Conservation (phyloP, 2,329 filamentous ascomycete species). For the Tolypocladium amazonense region DNA sequence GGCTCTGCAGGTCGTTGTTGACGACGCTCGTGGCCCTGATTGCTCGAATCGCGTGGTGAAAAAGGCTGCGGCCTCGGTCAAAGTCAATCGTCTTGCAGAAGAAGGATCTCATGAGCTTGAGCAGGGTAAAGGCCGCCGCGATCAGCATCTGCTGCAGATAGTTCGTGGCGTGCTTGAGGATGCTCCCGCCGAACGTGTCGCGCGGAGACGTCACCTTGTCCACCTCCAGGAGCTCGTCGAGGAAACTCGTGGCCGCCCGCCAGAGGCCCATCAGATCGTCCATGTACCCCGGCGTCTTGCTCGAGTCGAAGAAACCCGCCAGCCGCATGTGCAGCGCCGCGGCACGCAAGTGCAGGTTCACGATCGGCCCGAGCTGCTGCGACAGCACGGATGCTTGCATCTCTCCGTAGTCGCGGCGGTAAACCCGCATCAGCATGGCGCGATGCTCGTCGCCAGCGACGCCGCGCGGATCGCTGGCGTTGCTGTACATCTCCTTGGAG, state of each 20-base stretch:
- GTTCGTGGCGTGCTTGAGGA: constrained; percentile 58
- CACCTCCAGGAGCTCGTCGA: constrained; percentile 52
- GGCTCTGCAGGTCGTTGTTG: constrained; percentile 69
- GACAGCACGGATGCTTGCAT: constrained; percentile 50
- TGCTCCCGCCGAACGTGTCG: constrained; percentile 36
- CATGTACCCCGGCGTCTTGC: constrained; percentile 58
- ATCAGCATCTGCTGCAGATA: constrained; percentile 81
- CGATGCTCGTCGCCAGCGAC: constrained; percentile 58
- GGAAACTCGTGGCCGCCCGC: constrained; percentile 58
- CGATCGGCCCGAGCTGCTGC: constrained; percentile 45
- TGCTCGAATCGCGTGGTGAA: constrained; percentile 59
- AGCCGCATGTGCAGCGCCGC: constrained; percentile 66
- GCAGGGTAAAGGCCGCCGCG: constrained; percentile 65
- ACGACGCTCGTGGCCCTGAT: constrained; percentile 65
- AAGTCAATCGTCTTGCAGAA: constrained; percentile 65
- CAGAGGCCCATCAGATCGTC: constrained; percentile 68
- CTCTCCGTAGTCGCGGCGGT: constrained; percentile 54
- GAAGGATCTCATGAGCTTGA: constrained; percentile 70
- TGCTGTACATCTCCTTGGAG: constrained; percentile 70
- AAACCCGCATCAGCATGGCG: constrained; percentile 55
- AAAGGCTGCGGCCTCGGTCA: constrained; percentile 55
- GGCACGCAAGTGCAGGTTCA: constrained; percentile 59
- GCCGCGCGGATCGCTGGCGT: constrained; percentile 60
- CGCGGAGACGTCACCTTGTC: constrained; percentile 35
- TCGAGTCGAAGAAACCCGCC: constrained; percentile 73